These are phyloP conservation scores for Diaporthe sp. DNA, from an alignment of 2,329 filamentous ascomycete genomes.

Conservation along the genomic window DNA sequence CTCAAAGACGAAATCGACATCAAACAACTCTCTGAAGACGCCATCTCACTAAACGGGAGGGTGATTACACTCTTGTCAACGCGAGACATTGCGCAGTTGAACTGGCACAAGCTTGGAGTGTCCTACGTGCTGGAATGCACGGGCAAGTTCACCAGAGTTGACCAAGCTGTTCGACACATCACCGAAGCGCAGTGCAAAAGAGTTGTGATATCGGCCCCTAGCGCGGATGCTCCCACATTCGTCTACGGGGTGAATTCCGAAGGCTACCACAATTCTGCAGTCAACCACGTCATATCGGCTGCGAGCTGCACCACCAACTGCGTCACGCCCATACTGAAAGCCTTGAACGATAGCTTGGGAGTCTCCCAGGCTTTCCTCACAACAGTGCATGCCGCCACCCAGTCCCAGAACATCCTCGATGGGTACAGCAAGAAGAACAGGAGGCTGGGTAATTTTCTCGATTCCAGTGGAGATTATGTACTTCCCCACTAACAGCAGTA, in stretches of 20 bases:
- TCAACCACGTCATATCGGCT: neutral
- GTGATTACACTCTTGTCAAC: neutral
- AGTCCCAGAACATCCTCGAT: neutral
- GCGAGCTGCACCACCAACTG: slow-evolving; percentile 6
- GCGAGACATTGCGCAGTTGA: slow-evolving; percentile 8
- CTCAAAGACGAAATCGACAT: neutral
- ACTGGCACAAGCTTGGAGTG: slow-evolving; percentile 3
- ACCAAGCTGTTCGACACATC: slow-evolving; percentile 6
- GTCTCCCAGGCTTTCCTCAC: slow-evolving; percentile 6
- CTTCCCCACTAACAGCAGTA: neutral
- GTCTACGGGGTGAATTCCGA: slow-evolving; percentile 10
- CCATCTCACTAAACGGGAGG: neutral
- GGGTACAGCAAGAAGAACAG: slow-evolving; percentile 3
- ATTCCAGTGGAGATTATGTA: neutral
- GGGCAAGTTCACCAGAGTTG: neutral
- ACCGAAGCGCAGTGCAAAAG: neutral
- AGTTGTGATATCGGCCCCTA: slow-evolving; percentile 3
- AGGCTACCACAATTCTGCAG: neutral
- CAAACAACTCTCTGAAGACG: neutral
- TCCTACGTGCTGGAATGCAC: slow-evolving; percentile 1
- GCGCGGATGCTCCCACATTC: slow-evolving; percentile 2
- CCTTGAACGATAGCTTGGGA: slow-evolving; percentile 1
- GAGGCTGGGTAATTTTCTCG: neutral
- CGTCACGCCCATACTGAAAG: neutral
- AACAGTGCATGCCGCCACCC: slow-evolving; percentile 9